A percentile compares a stretch with the other conserved stretches of the same genome.
Evolutionary conservation across 176 grass and related monocot genomes (phyloP).

Genomic region (Carex scoparia): DNA sequence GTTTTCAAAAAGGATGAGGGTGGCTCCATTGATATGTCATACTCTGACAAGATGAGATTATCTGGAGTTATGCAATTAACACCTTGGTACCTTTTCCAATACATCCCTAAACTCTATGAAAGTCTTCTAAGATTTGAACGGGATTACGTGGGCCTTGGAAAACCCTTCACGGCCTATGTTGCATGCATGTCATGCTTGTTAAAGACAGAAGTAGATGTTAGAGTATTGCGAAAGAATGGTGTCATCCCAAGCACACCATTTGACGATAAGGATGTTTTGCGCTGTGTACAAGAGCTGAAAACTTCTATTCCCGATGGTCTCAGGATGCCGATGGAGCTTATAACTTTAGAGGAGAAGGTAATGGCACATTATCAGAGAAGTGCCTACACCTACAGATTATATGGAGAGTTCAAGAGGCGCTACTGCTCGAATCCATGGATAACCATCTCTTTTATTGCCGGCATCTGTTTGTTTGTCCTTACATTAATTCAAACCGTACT

Average conservation of each 20-base stretch:
- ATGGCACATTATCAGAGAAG: no score
- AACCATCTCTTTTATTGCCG: no score
- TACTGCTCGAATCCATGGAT: no score
- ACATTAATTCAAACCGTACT: no score
- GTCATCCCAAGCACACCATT: background rate
- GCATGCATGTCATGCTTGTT: background rate
- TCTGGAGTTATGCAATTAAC: background rate
- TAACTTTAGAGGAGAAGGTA: no score
- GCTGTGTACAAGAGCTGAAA: background rate
- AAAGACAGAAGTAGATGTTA: background rate
- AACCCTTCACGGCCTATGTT: background rate
- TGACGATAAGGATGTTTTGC: background rate
- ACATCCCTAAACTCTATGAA: background rate
- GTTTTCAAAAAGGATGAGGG: background rate
- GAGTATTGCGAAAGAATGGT: background rate
- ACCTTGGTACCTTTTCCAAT: background rate
- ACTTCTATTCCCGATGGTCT: no score
- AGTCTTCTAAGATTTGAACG: background rate
- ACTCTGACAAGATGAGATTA: background rate
- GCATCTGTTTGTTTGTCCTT: no score
- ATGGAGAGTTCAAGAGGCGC: no score
- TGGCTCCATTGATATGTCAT: background rate
- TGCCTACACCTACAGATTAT: no score
- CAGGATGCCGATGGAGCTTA: no score
- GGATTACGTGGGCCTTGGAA: background rate